Conservation (phyloP, 768 basidiomycete species). For the Candolleomyces aberdarensis region DNA sequence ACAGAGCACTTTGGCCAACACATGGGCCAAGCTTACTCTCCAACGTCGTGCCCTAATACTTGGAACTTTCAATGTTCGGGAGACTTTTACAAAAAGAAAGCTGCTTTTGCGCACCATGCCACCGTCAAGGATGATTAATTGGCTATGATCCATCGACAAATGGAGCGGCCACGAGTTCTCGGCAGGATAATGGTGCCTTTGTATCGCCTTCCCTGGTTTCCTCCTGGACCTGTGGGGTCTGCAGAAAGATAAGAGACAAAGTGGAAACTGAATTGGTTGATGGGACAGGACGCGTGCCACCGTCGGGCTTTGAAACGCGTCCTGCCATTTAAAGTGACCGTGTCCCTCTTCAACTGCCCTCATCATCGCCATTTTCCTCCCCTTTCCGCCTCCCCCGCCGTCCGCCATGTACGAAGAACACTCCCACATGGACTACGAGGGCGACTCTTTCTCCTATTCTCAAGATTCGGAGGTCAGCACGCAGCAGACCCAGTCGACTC, state of each 20-base stretch:
- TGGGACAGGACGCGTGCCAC: background rate
- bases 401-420: constrained; percentile 18
- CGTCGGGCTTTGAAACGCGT: constrained; percentile 31
- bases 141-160: background rate
- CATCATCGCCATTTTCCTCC: constrained; percentile 9
- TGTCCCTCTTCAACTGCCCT: background rate
- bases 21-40: constrained; percentile 47
- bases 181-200: too few species aligned
- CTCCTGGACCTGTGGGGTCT: background rate
- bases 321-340: constrained; percentile 22
- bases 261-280: background rate
- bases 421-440: constrained; percentile 20
- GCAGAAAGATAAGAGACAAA: background rate
- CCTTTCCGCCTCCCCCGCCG: constrained; percentile 3
- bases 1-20: constrained; percentile 55
- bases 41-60: constrained; percentile 52
- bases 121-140: constrained; percentile 5
- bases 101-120: background rate
- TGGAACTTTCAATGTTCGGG: background rate
- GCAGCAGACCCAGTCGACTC: constrained; percentile 44
- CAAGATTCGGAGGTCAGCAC: constrained; percentile 26
- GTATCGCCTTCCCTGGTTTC: background rate
- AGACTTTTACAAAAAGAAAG: background rate
- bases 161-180: too few species aligned
- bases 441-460: constrained; percentile 19